A percentile compares a stretch with the other conserved stretches of the same genome.
Conservation (phyloP, 2,329 filamentous ascomycete genomes). For the Cadophora malorum region DNA sequence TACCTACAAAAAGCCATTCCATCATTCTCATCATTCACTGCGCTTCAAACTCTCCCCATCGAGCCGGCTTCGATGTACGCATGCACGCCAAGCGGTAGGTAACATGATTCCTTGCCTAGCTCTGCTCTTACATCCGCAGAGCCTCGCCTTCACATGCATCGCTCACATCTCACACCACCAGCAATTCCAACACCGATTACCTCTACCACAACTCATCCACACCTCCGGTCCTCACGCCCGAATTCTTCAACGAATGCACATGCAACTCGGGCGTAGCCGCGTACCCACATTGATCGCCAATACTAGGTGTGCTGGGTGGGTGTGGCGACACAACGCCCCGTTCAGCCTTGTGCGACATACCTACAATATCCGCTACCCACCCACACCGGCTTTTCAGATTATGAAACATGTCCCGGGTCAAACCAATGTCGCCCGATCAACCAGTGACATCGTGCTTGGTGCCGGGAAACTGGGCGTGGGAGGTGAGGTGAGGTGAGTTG, state of each 20-base stretch:
- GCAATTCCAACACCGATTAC: background rate
- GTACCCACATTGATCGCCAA: background rate
- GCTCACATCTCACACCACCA: background rate
- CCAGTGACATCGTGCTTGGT: background rate
- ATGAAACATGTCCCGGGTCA: background rate
- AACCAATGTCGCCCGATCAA: background rate
- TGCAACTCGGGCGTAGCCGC: background rate
- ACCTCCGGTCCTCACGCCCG: background rate
- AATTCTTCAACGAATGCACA: background rate
- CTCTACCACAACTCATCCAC: background rate
- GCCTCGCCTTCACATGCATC: background rate
- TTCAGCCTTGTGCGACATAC: slow-evolving; percentile 4
- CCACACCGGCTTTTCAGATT: background rate
- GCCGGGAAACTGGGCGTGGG: background rate
- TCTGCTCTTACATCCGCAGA: background rate
- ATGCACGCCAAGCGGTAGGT: background rate
- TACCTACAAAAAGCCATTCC: no score
- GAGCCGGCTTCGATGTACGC: background rate
- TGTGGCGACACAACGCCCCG: background rate
- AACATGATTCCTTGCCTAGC: background rate
- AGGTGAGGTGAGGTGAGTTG: no score
- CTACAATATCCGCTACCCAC: background rate
- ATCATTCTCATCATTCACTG: no score
- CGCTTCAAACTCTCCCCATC: background rate
- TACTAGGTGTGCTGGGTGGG: background rate